Evolutionary conservation across 495 filamentous ascomycete species (phyloP).

Genomic region (Talaromyces liani): DNA sequence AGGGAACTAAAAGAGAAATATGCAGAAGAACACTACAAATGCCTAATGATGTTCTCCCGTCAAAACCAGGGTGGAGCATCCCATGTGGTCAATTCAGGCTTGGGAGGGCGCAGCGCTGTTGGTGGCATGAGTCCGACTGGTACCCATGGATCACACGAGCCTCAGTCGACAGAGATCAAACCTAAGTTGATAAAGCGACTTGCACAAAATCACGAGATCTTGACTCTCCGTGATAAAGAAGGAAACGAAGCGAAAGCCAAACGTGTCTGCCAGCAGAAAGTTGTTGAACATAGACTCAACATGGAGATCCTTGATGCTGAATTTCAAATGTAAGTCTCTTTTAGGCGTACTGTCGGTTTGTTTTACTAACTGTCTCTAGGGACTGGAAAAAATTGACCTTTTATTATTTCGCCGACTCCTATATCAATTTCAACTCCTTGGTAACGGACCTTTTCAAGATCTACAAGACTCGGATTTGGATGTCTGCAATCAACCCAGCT

Average conservation of each 20-base stretch:
- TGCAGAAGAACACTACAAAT: slow-evolving; percentile 88
- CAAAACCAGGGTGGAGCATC: slow-evolving; percentile 57
- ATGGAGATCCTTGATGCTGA: slow-evolving; percentile 99
- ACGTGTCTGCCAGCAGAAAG: slow-evolving; percentile 91
- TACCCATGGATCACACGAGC: slow-evolving; percentile 65
- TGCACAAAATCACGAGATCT: slow-evolving; percentile 83
- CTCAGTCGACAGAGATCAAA: slow-evolving; percentile 69
- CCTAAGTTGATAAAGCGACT: slow-evolving; percentile 94
- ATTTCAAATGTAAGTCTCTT: slow-evolving; percentile 78
- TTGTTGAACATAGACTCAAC: slow-evolving; percentile 83
- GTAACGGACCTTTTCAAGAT: slow-evolving; percentile 98
- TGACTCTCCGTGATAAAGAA: slow-evolving; percentile 85
- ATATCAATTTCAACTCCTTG: slow-evolving; percentile 97
- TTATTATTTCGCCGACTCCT: slow-evolving; percentile 96
- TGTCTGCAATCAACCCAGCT: slow-evolving; percentile 97
- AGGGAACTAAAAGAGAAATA: slow-evolving; percentile 83
- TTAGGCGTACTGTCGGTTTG: neutral
- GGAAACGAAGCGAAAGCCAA: slow-evolving; percentile 97
- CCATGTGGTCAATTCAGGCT: slow-evolving; percentile 35
- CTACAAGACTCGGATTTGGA: slow-evolving; percentile 98
- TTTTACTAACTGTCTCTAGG: slow-evolving; percentile 38
- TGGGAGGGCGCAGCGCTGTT: slow-evolving; percentile 53
- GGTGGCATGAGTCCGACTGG: slow-evolving; percentile 68
- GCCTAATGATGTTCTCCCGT: slow-evolving; percentile 94
- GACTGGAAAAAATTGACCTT: slow-evolving; percentile 99